Conservation (phyloP, 768 basidiomycete species). For the Leccinellum luteum region DNA sequence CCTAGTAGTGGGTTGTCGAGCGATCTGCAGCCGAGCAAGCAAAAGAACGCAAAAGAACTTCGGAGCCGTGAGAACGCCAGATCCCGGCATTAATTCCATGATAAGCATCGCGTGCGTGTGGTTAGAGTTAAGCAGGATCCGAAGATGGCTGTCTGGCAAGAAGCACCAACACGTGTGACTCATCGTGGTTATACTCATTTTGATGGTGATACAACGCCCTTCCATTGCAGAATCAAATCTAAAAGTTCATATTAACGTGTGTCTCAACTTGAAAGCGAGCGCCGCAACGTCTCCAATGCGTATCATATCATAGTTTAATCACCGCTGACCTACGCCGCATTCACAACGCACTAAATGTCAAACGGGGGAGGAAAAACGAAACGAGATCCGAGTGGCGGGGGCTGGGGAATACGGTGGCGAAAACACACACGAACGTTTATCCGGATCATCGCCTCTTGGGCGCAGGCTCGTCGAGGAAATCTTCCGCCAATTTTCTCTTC, state of each 20-base stretch:
- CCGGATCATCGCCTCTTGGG: conserved; percentile 47
- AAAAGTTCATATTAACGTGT: neutral
- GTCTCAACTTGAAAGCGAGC: neutral
- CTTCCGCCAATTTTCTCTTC: conserved; percentile 79
- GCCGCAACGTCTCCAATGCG: neutral
- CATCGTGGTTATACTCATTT: neutral
- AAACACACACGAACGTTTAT: neutral
- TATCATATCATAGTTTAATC: neutral
- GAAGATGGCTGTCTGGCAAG: neutral
- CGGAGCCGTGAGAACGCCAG: neutral
- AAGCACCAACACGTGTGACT: neutral
- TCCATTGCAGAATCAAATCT: neutral
- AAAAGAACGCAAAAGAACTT: neutral
- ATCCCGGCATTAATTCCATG: neutral
- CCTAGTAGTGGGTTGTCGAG: neutral
- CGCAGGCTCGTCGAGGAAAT: conserved; percentile 63
- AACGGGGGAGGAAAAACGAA: too few relatives aligned
- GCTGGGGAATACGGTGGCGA: neutral
- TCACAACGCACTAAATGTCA: too few relatives aligned
- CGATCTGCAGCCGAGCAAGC: neutral
- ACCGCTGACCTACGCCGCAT: neutral
- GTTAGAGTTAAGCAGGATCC: neutral
- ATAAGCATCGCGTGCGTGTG: neutral
- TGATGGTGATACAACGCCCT: neutral
- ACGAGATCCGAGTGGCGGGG: neutral